Conservation (phyloP, 441 rosid species). For the Adansonia rubrostipa region DNA sequence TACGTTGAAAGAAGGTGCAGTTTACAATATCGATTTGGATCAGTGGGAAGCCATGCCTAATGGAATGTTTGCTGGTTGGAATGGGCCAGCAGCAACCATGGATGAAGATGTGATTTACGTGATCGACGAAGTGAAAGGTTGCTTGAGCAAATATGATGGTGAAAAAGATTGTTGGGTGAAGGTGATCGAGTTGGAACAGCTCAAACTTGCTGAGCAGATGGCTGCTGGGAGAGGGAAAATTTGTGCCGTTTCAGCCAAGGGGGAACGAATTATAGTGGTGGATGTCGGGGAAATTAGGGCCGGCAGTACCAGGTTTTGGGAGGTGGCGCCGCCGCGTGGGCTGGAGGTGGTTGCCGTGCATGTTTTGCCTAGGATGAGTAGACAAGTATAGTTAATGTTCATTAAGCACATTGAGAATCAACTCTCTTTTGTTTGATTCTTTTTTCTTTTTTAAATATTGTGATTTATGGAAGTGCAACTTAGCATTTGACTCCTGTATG, state of each 20-base stretch:
- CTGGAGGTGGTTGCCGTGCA: constrained; percentile 54
- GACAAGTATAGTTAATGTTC: background rate
- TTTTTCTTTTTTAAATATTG: no score
- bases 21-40: constrained; percentile 44
- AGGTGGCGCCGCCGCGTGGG: constrained; percentile 48
- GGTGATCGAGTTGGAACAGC: constrained; percentile 39
- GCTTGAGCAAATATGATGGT: constrained; percentile 41
- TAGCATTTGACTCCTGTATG: no score
- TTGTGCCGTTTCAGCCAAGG: constrained; percentile 40
- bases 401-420: no score
- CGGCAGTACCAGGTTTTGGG: constrained; percentile 44
- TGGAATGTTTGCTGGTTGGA: constrained; percentile 62
- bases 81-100: constrained; percentile 52
- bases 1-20: constrained; percentile 50
- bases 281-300: constrained; percentile 33
- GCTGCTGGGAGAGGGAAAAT: constrained; percentile 49
- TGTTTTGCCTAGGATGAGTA: constrained; percentile 48
- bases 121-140: constrained; percentile 52
- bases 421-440: no score
- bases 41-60: constrained; percentile 54
- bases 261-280: constrained; percentile 44
- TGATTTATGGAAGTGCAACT: no score
- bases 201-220: constrained; percentile 50
- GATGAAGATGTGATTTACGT: constrained; percentile 53
- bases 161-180: constrained; percentile 49